Conservation (phyloP, 2,329 filamentous ascomycete species). For the Endoconidiophora laricicola region DNA sequence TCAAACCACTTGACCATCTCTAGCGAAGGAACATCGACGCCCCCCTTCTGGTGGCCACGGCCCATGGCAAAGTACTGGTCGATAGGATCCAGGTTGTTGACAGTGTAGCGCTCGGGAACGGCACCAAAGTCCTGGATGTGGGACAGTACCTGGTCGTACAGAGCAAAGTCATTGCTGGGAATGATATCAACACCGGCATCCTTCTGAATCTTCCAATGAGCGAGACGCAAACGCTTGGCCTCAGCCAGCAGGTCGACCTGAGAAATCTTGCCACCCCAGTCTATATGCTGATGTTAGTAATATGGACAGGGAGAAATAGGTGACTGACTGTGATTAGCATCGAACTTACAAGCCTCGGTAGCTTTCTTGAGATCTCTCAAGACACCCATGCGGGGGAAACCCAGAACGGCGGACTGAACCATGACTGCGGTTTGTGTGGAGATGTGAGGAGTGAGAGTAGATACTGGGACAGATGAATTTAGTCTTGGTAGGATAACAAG, state of each 20-base stretch:
- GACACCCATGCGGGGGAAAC: conserved; percentile 97
- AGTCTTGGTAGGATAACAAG: conserved; percentile 3
- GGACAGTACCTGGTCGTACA: conserved; percentile 94
- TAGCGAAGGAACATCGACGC: conserved; percentile 80
- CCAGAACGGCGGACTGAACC: conserved; percentile 65
- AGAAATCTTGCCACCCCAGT: conserved; percentile 88
- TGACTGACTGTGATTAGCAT: neutral
- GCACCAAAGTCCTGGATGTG: conserved; percentile 97
- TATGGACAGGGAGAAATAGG: conserved; percentile 5
- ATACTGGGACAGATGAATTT: neutral
- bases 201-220: conserved; percentile 99
- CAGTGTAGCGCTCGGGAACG: conserved; percentile 83
- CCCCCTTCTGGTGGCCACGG: conserved; percentile 89
- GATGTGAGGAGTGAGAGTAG: neutral
- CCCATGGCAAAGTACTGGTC: conserved; percentile 99
- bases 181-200: conserved; percentile 94
- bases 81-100: conserved; percentile 69
- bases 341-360: conserved; percentile 72
- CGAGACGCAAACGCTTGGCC: conserved; percentile 90
- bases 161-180: conserved; percentile 98
- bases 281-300: conserved; percentile 18
- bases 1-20: conserved; percentile 99
- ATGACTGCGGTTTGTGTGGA: conserved; percentile 28
- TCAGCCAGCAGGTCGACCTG: conserved; percentile 80
- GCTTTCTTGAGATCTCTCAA: conserved; percentile 99